phyloP scores from a whole-genome alignment of 805 yeast genomes.

The Saturnispora besseyi region DNA sequence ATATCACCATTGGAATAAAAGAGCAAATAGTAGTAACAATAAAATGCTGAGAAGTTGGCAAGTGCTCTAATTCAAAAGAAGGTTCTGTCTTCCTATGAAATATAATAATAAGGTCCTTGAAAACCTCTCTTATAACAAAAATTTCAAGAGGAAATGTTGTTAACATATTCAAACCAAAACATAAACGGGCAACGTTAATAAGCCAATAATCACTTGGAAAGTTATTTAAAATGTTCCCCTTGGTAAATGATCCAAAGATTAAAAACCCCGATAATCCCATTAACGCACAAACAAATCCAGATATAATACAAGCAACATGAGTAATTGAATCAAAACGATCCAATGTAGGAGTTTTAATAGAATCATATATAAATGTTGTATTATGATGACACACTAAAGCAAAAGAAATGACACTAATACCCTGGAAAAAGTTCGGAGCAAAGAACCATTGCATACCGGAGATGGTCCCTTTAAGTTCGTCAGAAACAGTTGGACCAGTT shows the following conservation, averaged over 20 bases:
- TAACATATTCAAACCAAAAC: constrained; percentile 87
- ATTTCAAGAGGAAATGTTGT: constrained; percentile 88
- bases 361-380: constrained; percentile 81
- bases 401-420: constrained; percentile 87
- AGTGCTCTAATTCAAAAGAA: constrained; percentile 16
- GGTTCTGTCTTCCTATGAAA: constrained; percentile 18
- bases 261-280: constrained; percentile 76
- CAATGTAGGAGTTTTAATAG: constrained; percentile 67
- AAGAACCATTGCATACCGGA: constrained; percentile 40
- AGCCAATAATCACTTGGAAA: constrained; percentile 66
- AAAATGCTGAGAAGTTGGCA: constrained; percentile 43
- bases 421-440: constrained; percentile 68
- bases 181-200: constrained; percentile 80
- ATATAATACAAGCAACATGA: constrained; percentile 73
- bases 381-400: constrained; percentile 96
- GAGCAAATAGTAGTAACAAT: constrained; percentile 58
- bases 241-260: constrained; percentile 66
- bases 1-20: constrained; percentile 59
- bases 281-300: constrained; percentile 66
- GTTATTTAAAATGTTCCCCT: constrained; percentile 83
- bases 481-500: constrained; percentile 57
- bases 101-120: constrained; percentile 47
- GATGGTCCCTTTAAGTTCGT: constrained; percentile 40
- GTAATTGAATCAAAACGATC: constrained; percentile 69
- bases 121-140: constrained; percentile 81